Conservation (phyloP, 2,329 filamentous ascomycete genomes). For the Pseudogymnoascus sp. region DNA sequence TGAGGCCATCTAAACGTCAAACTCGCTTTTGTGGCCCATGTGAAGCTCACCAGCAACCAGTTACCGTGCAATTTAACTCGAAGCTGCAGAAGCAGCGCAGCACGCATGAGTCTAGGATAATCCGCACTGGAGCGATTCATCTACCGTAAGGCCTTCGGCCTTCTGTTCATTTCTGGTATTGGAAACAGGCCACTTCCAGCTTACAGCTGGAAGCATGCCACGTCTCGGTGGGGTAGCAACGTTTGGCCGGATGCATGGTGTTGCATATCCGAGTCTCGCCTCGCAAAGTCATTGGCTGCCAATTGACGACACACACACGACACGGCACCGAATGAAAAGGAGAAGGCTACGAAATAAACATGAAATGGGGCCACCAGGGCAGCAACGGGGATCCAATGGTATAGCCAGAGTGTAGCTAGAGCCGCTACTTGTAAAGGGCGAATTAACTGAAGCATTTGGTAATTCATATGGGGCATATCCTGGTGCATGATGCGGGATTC, state of each 20-base stretch:
- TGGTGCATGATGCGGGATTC: background rate
- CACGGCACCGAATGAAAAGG: background rate
- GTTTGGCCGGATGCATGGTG: background rate
- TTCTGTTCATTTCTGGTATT: background rate
- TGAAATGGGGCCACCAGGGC: background rate
- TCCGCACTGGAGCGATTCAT: background rate
- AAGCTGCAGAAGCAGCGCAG: slow-evolving; percentile 6
- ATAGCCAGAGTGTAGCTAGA: background rate
- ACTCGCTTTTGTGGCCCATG: background rate
- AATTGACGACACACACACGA: background rate
- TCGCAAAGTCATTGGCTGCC: background rate
- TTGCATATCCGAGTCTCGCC: background rate
- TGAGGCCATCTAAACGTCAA: slow-evolving; percentile 1
- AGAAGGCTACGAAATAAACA: slow-evolving; percentile 3
- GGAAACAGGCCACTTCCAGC: background rate
- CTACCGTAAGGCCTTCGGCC: background rate
- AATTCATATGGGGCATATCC: slow-evolving; percentile 1
- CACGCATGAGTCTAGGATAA: background rate
- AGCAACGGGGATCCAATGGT: background rate
- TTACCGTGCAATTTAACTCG: background rate
- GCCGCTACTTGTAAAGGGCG: background rate
- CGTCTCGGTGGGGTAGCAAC: slow-evolving; percentile 6
- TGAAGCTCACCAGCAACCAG: background rate
- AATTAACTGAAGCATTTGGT: slow-evolving; percentile 3
- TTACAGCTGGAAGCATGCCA: background rate